Evolutionary conservation across 192 early-diverging fungal genomes (phyloP).

Genomic region (Mortierella antarctica): DNA sequence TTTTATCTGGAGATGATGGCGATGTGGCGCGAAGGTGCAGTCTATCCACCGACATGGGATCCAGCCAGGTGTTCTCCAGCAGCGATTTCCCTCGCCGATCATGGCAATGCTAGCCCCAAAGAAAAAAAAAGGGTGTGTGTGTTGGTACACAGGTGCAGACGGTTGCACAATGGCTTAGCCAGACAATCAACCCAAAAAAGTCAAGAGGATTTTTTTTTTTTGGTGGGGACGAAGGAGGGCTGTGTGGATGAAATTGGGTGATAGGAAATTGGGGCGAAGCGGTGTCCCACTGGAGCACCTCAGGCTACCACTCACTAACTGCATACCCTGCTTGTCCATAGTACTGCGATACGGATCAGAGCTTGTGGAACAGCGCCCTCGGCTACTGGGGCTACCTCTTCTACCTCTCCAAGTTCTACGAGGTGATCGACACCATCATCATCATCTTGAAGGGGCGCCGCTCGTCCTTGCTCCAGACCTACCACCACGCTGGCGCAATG

Average conservation of each 20-base stretch:
- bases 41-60: background rate
- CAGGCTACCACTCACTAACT: background rate
- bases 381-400: conserved; percentile 88
- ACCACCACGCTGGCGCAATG: conserved; percentile 90
- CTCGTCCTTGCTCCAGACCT: conserved; percentile 84
- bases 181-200: conserved; percentile 35
- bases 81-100: too few species aligned
- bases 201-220: conserved; percentile 4
- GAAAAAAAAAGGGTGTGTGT: background rate
- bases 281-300: background rate
- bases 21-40: too few species aligned
- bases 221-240: background rate
- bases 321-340: conserved; percentile 26
- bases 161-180: background rate
- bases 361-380: conserved; percentile 75
- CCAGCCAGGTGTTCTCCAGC: background rate
- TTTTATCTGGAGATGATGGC: background rate
- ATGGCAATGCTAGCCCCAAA: background rate
- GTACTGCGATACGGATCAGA: conserved; percentile 74
- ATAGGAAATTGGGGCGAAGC: background rate
- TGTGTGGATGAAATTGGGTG: background rate
- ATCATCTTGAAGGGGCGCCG: conserved; percentile 82
- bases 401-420: conserved; percentile 86
- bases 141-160: background rate
- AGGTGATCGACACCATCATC: conserved; percentile 89